phyloP scores from a whole-genome alignment of 2,329 filamentous ascomycete species.

The Paracorniculantispora psalliotae region DNA sequence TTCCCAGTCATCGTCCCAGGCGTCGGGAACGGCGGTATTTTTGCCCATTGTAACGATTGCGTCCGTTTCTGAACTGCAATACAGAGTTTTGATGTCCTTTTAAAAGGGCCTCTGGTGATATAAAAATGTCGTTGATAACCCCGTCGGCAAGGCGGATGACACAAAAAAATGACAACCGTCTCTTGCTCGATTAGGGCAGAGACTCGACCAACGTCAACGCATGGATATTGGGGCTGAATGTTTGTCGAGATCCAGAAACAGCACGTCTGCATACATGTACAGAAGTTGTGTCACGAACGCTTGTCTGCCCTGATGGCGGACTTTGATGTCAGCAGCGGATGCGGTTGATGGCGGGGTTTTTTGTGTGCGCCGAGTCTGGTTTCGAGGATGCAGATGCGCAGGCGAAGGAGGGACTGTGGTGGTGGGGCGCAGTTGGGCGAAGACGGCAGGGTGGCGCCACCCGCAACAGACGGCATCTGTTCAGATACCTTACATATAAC shows the following conservation, averaged over 20 bases:
- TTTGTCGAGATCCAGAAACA: neutral
- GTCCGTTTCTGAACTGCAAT: neutral
- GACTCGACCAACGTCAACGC: constrained; percentile 11
- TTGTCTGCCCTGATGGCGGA: neutral
- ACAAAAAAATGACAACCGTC: neutral
- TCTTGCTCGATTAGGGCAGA: constrained; percentile 12
- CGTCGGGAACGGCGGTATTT: constrained; percentile 56
- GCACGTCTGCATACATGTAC: neutral
- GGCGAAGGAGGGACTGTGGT: neutral
- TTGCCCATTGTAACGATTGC: neutral
- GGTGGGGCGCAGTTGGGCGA: neutral
- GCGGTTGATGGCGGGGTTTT: neutral
- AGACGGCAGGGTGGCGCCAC: neutral
- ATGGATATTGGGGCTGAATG: neutral
- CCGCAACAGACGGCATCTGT: neutral
- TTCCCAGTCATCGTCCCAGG: constrained; percentile 94
- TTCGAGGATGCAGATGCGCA: neutral
- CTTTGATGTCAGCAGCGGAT: neutral
- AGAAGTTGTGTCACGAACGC: neutral
- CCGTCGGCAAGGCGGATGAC: neutral
- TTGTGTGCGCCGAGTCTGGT: neutral
- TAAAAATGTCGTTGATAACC: neutral
- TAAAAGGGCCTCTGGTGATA: neutral
- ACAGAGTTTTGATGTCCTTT: neutral
- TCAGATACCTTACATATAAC: neutral